Conservation (phyloP, 345 rosid species). For the Aethionema arabicum region DNA sequence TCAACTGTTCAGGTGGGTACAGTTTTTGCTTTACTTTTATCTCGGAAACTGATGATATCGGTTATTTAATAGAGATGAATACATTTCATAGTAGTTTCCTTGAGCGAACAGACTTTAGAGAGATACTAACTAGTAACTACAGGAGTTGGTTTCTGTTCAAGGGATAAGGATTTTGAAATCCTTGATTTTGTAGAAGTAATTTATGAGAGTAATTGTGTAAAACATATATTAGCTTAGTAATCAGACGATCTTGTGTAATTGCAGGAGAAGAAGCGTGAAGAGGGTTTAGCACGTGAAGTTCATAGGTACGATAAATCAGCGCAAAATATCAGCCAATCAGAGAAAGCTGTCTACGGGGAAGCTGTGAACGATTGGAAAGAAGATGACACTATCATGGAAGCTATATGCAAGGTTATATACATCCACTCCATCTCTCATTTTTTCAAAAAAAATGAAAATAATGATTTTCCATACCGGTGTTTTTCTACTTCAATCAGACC, state of each 20-base stretch:
- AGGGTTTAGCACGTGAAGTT: constrained; percentile 34
- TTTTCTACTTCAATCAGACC: neutral
- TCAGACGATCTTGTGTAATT: constrained; percentile 24
- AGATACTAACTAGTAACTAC: neutral
- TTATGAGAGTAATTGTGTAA: neutral
- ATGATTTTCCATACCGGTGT: neutral
- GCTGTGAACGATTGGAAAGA: constrained; percentile 53
- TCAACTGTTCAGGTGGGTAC: constrained; percentile 53
- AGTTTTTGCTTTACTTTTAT: constrained; percentile 28
- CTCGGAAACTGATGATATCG: constrained; percentile 11
- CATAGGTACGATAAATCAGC: constrained; percentile 46
- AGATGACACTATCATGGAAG: constrained; percentile 65
- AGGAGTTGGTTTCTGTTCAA: constrained; percentile 8
- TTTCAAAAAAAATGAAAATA: neutral
- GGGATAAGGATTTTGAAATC: constrained; percentile 2
- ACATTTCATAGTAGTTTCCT: neutral
- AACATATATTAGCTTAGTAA: constrained; percentile 10
- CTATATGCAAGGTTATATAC: constrained; percentile 62
- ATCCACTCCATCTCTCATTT: constrained; percentile 5
- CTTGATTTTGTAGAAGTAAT: neutral
- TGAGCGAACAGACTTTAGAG: neutral
- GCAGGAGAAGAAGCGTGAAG: constrained; percentile 53
- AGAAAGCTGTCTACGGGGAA: constrained; percentile 46
- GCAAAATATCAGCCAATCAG: constrained; percentile 43
- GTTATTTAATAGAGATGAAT: neutral